These are phyloP conservation scores for Mycena vulgaris DNA, from an alignment of 768 basidiomycete species.

Conservation along the genomic window DNA sequence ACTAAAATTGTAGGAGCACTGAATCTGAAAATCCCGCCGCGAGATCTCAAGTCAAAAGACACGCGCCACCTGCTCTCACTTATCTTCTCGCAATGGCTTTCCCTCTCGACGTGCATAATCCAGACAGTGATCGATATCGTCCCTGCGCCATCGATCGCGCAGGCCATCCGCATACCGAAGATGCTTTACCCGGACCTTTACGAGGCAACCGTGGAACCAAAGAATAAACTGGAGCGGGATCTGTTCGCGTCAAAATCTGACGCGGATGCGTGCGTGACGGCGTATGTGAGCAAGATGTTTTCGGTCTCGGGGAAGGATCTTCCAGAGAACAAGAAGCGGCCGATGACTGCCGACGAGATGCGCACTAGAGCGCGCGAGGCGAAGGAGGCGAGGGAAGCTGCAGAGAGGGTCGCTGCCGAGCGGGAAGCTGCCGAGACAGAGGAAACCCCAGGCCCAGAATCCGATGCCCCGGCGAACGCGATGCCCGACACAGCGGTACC, in stretches of 20 bases:
- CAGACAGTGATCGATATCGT: slow-evolving; percentile 94
- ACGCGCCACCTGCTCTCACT: slow-evolving; percentile 84
- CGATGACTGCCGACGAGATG: slow-evolving; percentile 89
- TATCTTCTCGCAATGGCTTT: slow-evolving; percentile 97
- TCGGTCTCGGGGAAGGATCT: slow-evolving; percentile 86
- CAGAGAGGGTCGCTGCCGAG: too few species aligned
- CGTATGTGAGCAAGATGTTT: slow-evolving; percentile 99
- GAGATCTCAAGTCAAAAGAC: slow-evolving; percentile 95
- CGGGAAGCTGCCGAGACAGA: slow-evolving; percentile 43
- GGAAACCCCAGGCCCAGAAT: slow-evolving; percentile 28
- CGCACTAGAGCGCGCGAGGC: slow-evolving; percentile 72
- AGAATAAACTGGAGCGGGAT: slow-evolving; percentile 87
- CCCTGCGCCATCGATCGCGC: slow-evolving; percentile 89
- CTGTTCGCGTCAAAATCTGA: slow-evolving; percentile 80
- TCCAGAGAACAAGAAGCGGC: slow-evolving; percentile 87
- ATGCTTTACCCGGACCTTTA: slow-evolving; percentile 91
- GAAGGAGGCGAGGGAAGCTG: slow-evolving; percentile 56
- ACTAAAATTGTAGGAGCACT: slow-evolving; percentile 89
- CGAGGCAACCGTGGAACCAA: slow-evolving; percentile 71
- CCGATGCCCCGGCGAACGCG: slow-evolving; percentile 19
- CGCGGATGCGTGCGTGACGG: slow-evolving; percentile 75
- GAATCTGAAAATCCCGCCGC: slow-evolving; percentile 85
- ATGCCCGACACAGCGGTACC: slow-evolving; percentile 16
- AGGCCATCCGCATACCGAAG: slow-evolving; percentile 87
- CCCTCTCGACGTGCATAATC: slow-evolving; percentile 93